A percentile compares a stretch with the other conserved stretches of the same genome.
phyloP scores from a whole-genome alignment of 306 rosid species.

The Cucumis hystrix region DNA sequence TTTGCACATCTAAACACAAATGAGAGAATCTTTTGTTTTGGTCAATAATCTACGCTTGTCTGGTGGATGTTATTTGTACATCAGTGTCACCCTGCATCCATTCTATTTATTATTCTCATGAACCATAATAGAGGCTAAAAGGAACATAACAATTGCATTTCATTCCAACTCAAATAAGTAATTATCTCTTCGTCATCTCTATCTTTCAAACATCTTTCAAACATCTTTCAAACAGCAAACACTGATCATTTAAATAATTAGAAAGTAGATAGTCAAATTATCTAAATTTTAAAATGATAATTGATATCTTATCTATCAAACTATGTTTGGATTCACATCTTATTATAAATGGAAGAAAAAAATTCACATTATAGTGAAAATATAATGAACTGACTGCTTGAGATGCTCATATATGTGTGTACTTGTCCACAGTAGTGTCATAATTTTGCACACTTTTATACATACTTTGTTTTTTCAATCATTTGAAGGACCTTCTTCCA shows the following conservation, averaged over 20 bases:
- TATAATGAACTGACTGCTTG: not conserved
- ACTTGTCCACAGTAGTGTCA: not conserved
- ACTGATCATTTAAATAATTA: too few relatives aligned
- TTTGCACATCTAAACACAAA: not conserved
- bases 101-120: not conserved
- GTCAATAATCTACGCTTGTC: not conserved
- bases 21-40: not conserved
- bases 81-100: not conserved
- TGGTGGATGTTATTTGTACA: not conserved
- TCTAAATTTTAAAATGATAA: too few relatives aligned
- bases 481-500: not conserved
- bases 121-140: not conserved
- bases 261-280: too few relatives aligned
- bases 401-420: not conserved
- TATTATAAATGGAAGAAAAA: too few relatives aligned
- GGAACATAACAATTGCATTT: not conserved
- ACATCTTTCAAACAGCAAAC: not conserved
- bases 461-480: not conserved
- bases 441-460: not conserved
- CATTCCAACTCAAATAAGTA: not conserved
- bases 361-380: not conserved
- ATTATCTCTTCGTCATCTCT: not conserved
- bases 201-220: too few relatives aligned
- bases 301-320: not conserved
- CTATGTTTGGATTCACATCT: not conserved